Evolutionary conservation across 75 land plant genomes (phyloP).

Genomic region (Ceratopteris richardii): DNA sequence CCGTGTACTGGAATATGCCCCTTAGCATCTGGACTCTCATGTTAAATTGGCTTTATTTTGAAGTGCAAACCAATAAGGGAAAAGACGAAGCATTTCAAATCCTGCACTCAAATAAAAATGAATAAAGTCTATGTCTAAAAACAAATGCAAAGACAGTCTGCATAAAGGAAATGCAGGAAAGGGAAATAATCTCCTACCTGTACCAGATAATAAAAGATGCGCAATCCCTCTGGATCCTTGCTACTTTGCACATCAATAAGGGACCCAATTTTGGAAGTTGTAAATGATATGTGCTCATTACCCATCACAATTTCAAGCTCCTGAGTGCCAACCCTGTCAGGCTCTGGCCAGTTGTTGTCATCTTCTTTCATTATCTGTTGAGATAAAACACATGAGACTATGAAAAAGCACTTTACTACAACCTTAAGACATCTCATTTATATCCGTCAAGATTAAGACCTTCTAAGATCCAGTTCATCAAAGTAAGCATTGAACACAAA

Average conservation of each 20-base stretch:
- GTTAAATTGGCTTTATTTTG: conserved; percentile 98
- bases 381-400: not conserved
- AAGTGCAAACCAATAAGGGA: conserved; percentile 92
- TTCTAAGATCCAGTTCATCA: no score
- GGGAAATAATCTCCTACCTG: conserved; percentile 40
- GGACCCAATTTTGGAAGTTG: conserved; percentile 96
- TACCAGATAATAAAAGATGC: conserved; percentile 93
- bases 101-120: conserved; percentile 41
- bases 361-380: conserved; percentile 99
- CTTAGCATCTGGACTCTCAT: no score
- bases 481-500: no score
- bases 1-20: no score
- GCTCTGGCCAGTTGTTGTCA: conserved; percentile 94
- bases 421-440: no score
- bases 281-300: conserved; percentile 92
- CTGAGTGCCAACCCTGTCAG: conserved; percentile 86
- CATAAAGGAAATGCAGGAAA: not conserved
- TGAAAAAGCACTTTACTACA: no score
- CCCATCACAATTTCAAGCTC: conserved; percentile 99
- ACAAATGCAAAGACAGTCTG: not conserved
- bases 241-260: conserved; percentile 92
- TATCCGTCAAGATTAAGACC: no score
- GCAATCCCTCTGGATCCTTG: conserved; percentile 96
- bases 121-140: not conserved
- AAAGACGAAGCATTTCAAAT: conserved; percentile 89